Percentiles rank a stretch among this genome's conserved stretches.
Evolutionary conservation across 176 grass and related monocot species (phyloP).

Genomic region (Triticum monococcum): DNA sequence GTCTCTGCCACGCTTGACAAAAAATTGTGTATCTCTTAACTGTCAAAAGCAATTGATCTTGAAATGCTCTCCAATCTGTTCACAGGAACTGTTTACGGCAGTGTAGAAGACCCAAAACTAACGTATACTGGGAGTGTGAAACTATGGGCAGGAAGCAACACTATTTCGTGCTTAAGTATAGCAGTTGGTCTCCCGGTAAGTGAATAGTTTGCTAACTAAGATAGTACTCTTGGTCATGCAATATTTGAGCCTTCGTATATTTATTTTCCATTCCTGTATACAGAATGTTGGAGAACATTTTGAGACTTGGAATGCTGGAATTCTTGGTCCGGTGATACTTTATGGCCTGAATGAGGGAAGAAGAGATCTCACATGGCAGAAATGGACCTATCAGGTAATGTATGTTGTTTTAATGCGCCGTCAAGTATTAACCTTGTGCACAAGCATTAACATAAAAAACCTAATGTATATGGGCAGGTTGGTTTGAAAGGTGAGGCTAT

Average conservation of each 20-base stretch:
- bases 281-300: conserved; percentile 98
- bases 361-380: conserved; percentile 96
- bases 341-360: conserved; percentile 89
- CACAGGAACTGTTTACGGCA: conserved; percentile 85
- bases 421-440: not conserved
- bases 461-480: conserved; percentile 55
- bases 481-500: conserved; percentile 88
- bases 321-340: conserved; percentile 88
- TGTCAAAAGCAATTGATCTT: not conserved
- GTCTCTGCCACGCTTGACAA: not conserved
- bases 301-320: conserved; percentile 98
- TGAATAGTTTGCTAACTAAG: conserved; percentile 8
- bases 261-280: conserved; percentile 17
- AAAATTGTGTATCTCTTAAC: not conserved
- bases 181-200: conserved; percentile 93
- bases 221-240: not conserved
- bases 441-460: conserved; percentile 12
- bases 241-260: not conserved
- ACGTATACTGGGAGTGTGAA: conserved; percentile 75
- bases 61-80: conserved; percentile 28
- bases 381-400: conserved; percentile 92
- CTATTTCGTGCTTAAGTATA: conserved; percentile 92
- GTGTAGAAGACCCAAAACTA: conserved; percentile 73
- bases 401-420: not conserved
- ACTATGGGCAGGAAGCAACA: conserved; percentile 81